These are phyloP conservation scores for Candida argentea DNA, from an alignment of 805 yeast species.

Conservation along the genomic window DNA sequence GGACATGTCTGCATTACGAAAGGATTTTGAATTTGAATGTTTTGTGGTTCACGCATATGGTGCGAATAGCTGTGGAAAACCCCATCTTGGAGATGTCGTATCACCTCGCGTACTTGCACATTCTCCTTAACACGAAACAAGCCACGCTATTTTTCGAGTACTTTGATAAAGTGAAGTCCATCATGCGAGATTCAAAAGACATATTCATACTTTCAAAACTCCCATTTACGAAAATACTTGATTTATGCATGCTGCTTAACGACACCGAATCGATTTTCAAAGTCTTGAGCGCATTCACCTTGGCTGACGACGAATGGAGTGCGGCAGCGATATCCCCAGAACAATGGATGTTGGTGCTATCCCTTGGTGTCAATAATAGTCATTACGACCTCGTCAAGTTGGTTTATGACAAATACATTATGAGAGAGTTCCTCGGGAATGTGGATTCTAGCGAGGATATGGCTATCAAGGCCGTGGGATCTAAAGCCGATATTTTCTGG, in stretches of 20 bases:
- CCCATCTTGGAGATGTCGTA: conserved; percentile 9
- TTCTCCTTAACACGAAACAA: conserved; percentile 16
- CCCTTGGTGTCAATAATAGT: conserved; percentile 13
- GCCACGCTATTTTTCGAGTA: conserved; percentile 12
- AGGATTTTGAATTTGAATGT: conserved; percentile 11
- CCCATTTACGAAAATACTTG: neutral
- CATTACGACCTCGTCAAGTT: conserved; percentile 18
- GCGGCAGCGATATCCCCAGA: conserved; percentile 2
- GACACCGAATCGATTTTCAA: conserved; percentile 15
- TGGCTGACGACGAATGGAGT: no score
- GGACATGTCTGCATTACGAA: conserved; percentile 11
- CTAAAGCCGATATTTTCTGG: conserved; percentile 6
- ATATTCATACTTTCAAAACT: no score
- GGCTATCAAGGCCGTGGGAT: conserved; percentile 8
- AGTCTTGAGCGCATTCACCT: conserved; percentile 6
- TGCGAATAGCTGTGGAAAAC: conserved; percentile 1
- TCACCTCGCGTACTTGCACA: conserved; percentile 13
- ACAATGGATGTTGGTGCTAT: conserved; percentile 15
- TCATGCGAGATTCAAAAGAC: neutral
- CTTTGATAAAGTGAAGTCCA: conserved; percentile 4
- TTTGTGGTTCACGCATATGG: conserved; percentile 12
- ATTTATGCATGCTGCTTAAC: conserved; percentile 3
- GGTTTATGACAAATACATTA: conserved; percentile 19
- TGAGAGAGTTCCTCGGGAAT: conserved; percentile 16
- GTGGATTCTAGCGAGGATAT: conserved; percentile 15